Conservation (phyloP, 129 eudicot genomes). For the Flaveria sonorensis region DNA sequence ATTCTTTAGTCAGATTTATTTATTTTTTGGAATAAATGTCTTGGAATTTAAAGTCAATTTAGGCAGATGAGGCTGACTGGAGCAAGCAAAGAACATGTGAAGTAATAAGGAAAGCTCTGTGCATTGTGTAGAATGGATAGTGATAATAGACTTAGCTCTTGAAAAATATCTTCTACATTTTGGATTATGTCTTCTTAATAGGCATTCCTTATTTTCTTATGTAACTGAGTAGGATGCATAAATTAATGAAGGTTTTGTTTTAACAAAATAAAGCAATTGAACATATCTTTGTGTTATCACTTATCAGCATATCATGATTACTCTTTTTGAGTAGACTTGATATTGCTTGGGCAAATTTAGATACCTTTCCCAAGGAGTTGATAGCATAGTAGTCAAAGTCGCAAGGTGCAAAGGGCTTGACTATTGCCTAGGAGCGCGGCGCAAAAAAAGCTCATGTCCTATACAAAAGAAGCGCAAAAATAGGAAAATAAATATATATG, state of each 20-base stretch:
- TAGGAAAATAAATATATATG: too few relatives aligned
- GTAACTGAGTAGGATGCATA: background rate
- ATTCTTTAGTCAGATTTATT: conserved; percentile 16
- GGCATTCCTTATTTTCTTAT: too few relatives aligned
- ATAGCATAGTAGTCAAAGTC: background rate
- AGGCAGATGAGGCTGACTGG: conserved; percentile 11
- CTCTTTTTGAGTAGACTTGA: background rate
- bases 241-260: background rate
- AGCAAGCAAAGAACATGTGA: too few relatives aligned
- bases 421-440: too few relatives aligned
- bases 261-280: background rate
- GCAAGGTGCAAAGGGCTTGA: too few relatives aligned
- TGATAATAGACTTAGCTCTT: too few relatives aligned
- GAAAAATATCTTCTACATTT: too few relatives aligned
- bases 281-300: background rate
- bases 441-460: too few relatives aligned
- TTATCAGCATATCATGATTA: background rate
- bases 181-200: too few relatives aligned
- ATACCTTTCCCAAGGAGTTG: background rate
- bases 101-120: background rate
- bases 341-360: background rate
- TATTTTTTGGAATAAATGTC: background rate
- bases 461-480: too few relatives aligned
- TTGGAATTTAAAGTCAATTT: conserved; percentile 1
- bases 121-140: too few relatives aligned